Evolutionary conservation across 1,284 basidiomycete species (phyloP), one percentile per base, ranked within the genome.

Genomic region (Trichosporon faecale): DNA sequence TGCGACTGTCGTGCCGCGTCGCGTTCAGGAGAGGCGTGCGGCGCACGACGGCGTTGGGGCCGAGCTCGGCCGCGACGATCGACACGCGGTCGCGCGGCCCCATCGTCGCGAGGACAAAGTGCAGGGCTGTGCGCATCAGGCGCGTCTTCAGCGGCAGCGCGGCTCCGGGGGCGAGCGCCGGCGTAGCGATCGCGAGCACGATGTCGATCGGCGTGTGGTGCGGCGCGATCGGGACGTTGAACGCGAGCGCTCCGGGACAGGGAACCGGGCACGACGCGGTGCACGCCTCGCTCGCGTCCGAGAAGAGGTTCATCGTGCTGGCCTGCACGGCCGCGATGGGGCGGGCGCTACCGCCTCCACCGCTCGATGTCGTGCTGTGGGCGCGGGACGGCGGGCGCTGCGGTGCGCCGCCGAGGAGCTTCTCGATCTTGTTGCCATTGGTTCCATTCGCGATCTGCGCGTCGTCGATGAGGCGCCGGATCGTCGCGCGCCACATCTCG

Each of bases 201-300:
- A 99, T 87, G 81, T 99, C 96, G 76, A 97, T 85, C 0, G 94
- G 88, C 0, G 95, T 91, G 80, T 98, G 95, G 18, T 89, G 87
- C 2, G 95, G 87, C 8, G 91, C 92, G 0, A 84, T 72, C 18
- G 82, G 81, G 5, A 73, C 67, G 27, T 69, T 70, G 65, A 72
- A 79, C 1, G 75, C 78, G 5, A 80, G 73, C 37, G 79, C 77
- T 18, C 77, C 78, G 18, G 67, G 63, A 49, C 72, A 73, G 7
- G 44, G 67, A 23, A 21, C 12, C 3, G 68, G 68, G 21, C 65
- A 69, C 21, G 46, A 60, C 3, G 70, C 21, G 12, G 74, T 40
- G 23, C 63, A 64, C 9, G 37, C 21, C 14, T 64, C 63, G 3
- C 35, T 16, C 9, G 63, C 23, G 18, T 40, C 64, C 12, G 29